Evolutionary conservation across 75 land plant genomes (phyloP).

Genomic region (Larix kaempferi): DNA sequence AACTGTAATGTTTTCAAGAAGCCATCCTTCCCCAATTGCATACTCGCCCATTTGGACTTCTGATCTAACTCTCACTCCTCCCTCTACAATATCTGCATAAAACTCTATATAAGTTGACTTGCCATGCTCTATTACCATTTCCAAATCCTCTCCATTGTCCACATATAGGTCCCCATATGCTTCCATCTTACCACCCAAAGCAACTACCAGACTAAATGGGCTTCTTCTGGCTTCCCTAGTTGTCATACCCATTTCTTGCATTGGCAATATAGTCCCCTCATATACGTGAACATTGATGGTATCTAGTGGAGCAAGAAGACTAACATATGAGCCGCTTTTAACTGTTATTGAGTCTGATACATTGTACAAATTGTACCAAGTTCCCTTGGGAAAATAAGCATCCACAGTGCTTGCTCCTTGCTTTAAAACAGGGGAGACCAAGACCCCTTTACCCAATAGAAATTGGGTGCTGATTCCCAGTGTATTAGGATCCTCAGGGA

Average conservation of each 20-base stretch:
- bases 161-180: slow-evolving; percentile 27
- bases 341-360: slow-evolving; percentile 6
- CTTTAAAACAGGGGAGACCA: slow-evolving; percentile 33
- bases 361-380: slow-evolving; percentile 36
- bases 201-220: slow-evolving; percentile 31
- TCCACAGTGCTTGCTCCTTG: slow-evolving; percentile 10
- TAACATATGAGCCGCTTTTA: slow-evolving; percentile 1
- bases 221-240: slow-evolving; percentile 21
- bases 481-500: slow-evolving; percentile 19
- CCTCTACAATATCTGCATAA: slow-evolving; percentile 7
- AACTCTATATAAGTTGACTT: slow-evolving; percentile 29
- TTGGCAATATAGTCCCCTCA: slow-evolving; percentile 31
- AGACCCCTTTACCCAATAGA: slow-evolving; percentile 23
- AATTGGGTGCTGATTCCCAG: slow-evolving; percentile 25
- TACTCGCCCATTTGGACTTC: slow-evolving; percentile 16
- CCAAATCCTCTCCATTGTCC: slow-evolving; percentile 37
- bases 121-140: slow-evolving; percentile 31
- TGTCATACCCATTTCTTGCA: slow-evolving; percentile 41
- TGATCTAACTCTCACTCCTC: slow-evolving; percentile 7
- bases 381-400: slow-evolving; percentile 36
- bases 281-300: slow-evolving; percentile 36
- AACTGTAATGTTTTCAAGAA: slow-evolving; percentile 34
- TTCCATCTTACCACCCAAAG: slow-evolving; percentile 10
- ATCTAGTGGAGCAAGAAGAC: slow-evolving; percentile 27
- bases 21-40: slow-evolving; percentile 18